Base-by-base conservation (phyloP, 768 basidiomycete species). In the Lactifluus rugatus region DNA sequence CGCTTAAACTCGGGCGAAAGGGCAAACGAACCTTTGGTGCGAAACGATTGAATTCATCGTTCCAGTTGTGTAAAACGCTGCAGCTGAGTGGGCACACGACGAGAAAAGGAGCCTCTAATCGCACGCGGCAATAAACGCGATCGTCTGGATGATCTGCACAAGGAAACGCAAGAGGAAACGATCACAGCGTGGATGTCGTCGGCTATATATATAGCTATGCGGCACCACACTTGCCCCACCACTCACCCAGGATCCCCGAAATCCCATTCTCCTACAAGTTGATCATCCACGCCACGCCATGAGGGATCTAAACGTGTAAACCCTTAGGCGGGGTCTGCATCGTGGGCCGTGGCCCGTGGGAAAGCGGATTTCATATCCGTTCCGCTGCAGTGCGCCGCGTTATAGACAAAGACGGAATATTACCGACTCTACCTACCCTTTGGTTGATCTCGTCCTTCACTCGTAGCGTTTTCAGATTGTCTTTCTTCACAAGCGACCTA, bases 211-310 rank as follows among this genome's bases (percentile, higher is more conserved):
- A n/a, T n/a, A n/a, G n/a, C n/a, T n/a, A 14, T 0, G 11, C 2
- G 5, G 10, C 17, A 41, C 6, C 16, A 32, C 5, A 14, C n/a
- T 56, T 5, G 41, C 5, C n/a, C n/a, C 1, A 2, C 5, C 14
- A 56, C 79, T 36, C 58, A 87, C 85, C 87, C 41, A 90, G 64
- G 58, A 90, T 90, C 0, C 89, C 89, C 0, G 83, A 84, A 21
- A 90, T 85, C 0, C 89, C 89, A 64, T 92, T 93, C 70, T 88
- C 81, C 68, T 90, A 85, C 16, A 96, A 71, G 11, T 83, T 84
- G 0, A 88, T 85, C 89, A 96, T 89, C 95, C 95, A 97, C 61
- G 94, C 89, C 16, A 96, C 80, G 0, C 95, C 95, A n/a, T n/a
- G n/a, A n/a, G n/a, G n/a, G n/a, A n/a, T n/a, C n/a, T n/a, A n/a